These are phyloP conservation scores for Metarhizium guizhouense DNA, from an alignment of 2,329 filamentous ascomycete species.

Conservation along the genomic window DNA sequence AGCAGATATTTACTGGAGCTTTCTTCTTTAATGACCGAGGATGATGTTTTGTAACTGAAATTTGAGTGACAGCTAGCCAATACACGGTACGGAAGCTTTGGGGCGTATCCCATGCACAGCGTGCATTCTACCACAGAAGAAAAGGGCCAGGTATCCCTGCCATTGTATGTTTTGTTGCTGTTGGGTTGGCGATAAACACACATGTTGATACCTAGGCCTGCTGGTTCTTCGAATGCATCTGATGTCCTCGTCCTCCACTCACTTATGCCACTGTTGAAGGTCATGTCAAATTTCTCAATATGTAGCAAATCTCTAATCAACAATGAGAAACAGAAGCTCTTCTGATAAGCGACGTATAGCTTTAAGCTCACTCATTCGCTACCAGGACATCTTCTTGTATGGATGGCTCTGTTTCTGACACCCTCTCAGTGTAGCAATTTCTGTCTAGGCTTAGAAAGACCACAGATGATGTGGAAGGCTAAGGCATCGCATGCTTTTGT, in stretches of 20 bases:
- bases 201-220: background rate
- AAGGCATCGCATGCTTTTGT: background rate
- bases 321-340: background rate
- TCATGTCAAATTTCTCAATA: background rate
- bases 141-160: too few species aligned
- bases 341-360: background rate
- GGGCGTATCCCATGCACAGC: background rate
- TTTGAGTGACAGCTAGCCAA: background rate
- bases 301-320: background rate
- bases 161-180: background rate
- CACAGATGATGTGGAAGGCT: background rate
- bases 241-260: background rate
- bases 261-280: background rate
- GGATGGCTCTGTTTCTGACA: background rate
- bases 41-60: background rate
- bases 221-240: background rate
- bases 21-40: background rate
- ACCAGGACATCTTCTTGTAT: background rate
- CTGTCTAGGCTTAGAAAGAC: background rate
- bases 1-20: background rate
- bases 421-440: background rate
- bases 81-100: background rate
- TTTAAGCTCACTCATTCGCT: background rate
- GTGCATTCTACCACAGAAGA: background rate
- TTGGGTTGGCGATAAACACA: background rate